Evolutionary conservation across 768 basidiomycete genomes (phyloP).

Genomic region (Xanthoconium stramineum): DNA sequence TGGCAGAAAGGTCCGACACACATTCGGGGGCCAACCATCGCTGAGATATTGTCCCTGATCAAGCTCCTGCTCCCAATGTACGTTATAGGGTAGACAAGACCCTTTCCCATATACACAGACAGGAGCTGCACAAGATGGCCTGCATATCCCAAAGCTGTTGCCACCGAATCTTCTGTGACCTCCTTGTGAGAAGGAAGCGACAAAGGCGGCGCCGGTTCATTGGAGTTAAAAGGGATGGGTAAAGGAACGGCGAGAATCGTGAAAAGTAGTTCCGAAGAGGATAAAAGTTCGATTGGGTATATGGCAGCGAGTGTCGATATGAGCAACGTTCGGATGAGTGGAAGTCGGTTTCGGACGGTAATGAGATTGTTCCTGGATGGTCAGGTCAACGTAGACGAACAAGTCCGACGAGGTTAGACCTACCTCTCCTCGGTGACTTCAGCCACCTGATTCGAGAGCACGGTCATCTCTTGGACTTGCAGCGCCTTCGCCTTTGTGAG

Average conservation of each 20-base stretch:
- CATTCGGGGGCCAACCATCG: slow-evolving; percentile 95
- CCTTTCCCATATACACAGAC: slow-evolving; percentile 71
- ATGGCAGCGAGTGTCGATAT: slow-evolving; percentile 70
- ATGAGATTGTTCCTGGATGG: slow-evolving; percentile 43
- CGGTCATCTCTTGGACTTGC: slow-evolving; percentile 31
- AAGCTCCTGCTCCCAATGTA: slow-evolving; percentile 88
- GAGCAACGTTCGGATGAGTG: slow-evolving; percentile 57
- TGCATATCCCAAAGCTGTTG: slow-evolving; percentile 87
- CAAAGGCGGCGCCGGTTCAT: slow-evolving; percentile 84
- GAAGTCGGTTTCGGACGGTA: slow-evolving; percentile 47
- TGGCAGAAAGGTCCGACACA: slow-evolving; percentile 39
- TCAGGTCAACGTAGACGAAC: slow-evolving; percentile 14
- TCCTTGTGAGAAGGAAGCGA: slow-evolving; percentile 59
- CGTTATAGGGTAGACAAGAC: slow-evolving; percentile 84
- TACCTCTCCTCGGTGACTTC: slow-evolving; percentile 41
- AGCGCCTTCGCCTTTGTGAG: slow-evolving; percentile 43
- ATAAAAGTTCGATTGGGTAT: slow-evolving; percentile 87
- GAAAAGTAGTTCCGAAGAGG: slow-evolving; percentile 83
- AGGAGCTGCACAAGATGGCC: slow-evolving; percentile 85
- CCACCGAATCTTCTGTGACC: slow-evolving; percentile 81
- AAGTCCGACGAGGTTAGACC: slow-evolving; percentile 8
- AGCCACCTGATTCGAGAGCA: slow-evolving; percentile 28
- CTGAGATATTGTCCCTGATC: slow-evolving; percentile 89
- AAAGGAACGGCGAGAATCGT: slow-evolving; percentile 85
- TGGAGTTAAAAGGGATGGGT: slow-evolving; percentile 72